Conservation (phyloP, 2,329 filamentous ascomycete species). For the Teratosphaeria pseudoeucalypti region DNA sequence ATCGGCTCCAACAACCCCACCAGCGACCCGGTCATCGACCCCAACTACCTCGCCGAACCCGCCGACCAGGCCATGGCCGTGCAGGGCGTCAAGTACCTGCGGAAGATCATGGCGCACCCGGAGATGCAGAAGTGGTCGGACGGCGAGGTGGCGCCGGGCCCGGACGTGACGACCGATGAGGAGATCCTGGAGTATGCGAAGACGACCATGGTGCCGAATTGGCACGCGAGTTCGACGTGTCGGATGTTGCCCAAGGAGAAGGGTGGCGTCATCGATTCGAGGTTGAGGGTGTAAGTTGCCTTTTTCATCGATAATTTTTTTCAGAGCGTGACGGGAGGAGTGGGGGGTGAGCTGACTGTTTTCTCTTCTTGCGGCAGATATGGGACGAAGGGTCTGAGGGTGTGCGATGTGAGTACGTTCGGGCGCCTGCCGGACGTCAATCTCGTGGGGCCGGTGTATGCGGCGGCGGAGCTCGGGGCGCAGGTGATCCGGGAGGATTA, state of each 20-base stretch:
- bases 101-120: constrained; percentile 8
- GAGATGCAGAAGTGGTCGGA: not conserved
- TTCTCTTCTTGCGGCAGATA: not conserved
- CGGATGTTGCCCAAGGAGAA: constrained; percentile 13
- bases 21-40: constrained; percentile 14
- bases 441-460: constrained; percentile 21
- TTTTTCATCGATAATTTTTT: not conserved
- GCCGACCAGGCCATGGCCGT: constrained; percentile 32
- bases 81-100: constrained; percentile 1
- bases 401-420: constrained; percentile 21
- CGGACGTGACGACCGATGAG: constrained; percentile 63
- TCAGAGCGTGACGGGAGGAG: not conserved
- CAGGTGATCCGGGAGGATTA: constrained; percentile 24
- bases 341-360: not conserved
- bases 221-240: constrained; percentile 2
- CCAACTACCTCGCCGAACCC: constrained; percentile 30
- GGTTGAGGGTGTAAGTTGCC: constrained; percentile 10
- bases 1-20: constrained; percentile 12
- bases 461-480: constrained; percentile 22
- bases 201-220: not conserved
- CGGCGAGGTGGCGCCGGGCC: constrained; percentile 64
- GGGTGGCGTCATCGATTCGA: constrained; percentile 17
- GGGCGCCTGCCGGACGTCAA: constrained; percentile 20
- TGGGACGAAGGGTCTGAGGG: constrained; percentile 14
- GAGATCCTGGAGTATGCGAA: constrained; percentile 66